Conservation (phyloP, 2,329 filamentous ascomycete species). For the Metarhizium humberi region DNA sequence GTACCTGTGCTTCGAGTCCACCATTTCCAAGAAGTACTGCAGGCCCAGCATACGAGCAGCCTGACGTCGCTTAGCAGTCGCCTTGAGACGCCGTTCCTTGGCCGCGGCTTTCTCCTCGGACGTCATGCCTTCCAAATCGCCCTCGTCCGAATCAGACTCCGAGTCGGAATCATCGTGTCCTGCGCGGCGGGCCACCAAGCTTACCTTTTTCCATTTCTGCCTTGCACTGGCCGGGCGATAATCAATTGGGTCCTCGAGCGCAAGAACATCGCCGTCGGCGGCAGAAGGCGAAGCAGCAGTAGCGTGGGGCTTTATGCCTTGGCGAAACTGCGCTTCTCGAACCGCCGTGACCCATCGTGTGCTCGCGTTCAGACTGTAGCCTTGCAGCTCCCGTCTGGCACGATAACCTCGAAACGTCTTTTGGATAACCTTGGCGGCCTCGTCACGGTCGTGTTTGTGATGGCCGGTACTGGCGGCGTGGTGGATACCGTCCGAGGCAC, state of each 20-base stretch:
- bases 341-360: slow-evolving; percentile 63
- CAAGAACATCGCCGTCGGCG: slow-evolving; percentile 2
- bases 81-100: slow-evolving; percentile 33
- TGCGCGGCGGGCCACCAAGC: slow-evolving; percentile 61
- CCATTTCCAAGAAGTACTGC: slow-evolving; percentile 79
- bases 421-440: slow-evolving; percentile 52
- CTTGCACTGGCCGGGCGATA: slow-evolving; percentile 34
- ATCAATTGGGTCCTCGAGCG: slow-evolving; percentile 10
- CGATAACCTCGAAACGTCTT: slow-evolving; percentile 72
- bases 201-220: slow-evolving; percentile 67
- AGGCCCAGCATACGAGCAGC: slow-evolving; percentile 73
- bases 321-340: slow-evolving; percentile 45
- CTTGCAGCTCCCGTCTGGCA: slow-evolving; percentile 59
- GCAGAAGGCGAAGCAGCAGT: slow-evolving; percentile 10
- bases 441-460: slow-evolving; percentile 15
- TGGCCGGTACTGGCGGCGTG: slow-evolving; percentile 8
- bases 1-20: slow-evolving; percentile 79
- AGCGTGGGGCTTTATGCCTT: slow-evolving; percentile 35
- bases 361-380: slow-evolving; percentile 58
- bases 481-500: slow-evolving; percentile 2
- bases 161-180: slow-evolving; percentile 54
- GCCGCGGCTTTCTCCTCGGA: slow-evolving; percentile 28
- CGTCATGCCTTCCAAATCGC: slow-evolving; percentile 22
- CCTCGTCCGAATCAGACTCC: slow-evolving; percentile 34
- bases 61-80: slow-evolving; percentile 49